Evolutionary conservation across 2,329 filamentous ascomycete species (phyloP).

Genomic region (Geosmithia putterillii): DNA sequence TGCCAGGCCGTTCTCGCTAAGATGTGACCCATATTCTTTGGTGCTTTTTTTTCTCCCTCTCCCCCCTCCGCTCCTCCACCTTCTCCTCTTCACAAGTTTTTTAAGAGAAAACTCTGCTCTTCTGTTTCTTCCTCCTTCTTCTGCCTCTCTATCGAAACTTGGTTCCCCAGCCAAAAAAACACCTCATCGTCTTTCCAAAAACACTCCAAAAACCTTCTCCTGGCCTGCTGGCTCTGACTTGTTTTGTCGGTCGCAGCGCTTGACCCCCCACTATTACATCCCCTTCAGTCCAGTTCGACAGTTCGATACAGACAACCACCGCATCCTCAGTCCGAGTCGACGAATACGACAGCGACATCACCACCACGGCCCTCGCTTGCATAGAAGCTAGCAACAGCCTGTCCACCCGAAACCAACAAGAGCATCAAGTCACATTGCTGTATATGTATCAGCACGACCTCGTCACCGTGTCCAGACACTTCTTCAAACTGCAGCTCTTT

Average conservation of each 20-base stretch:
- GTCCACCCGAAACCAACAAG: background rate
- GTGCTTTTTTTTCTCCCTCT: background rate
- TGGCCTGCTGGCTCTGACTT: slow-evolving; percentile 1
- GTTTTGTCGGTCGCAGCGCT: slow-evolving; percentile 1
- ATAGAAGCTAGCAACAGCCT: background rate
- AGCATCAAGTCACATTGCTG: slow-evolving; percentile 30
- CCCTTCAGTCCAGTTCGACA: background rate
- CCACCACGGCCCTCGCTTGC: background rate
- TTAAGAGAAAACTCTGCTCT: background rate
- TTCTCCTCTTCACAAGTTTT: background rate
- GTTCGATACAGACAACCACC: background rate
- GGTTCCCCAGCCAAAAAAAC: background rate
- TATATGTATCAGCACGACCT: slow-evolving; percentile 99
- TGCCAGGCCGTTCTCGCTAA: background rate
- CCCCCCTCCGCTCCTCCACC: background rate
- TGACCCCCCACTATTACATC: background rate
- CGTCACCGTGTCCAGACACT: slow-evolving; percentile 86
- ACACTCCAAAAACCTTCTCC: background rate
- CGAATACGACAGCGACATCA: background rate
- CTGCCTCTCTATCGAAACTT: background rate
- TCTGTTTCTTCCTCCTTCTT: background rate
- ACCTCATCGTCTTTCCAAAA: background rate
- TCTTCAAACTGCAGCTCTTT: slow-evolving; percentile 94
- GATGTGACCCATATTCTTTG: background rate
- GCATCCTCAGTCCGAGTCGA: background rate